These are phyloP conservation scores for Tuber borchii DNA, from an alignment of 495 filamentous ascomycete genomes.

Conservation along the genomic window DNA sequence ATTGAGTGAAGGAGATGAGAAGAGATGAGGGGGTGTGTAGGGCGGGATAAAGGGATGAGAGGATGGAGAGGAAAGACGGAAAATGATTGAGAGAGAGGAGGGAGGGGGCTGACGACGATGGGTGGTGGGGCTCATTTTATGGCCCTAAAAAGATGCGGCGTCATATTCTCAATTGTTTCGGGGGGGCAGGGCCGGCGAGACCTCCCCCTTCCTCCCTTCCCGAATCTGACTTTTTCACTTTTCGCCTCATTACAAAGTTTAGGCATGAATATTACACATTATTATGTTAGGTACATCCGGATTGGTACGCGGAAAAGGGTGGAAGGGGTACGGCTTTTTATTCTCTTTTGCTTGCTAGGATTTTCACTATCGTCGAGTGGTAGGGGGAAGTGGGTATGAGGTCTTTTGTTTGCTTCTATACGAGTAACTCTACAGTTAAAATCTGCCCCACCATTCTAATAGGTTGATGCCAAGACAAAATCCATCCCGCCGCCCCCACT, in stretches of 20 bases:
- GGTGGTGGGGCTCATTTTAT: constrained; percentile 29
- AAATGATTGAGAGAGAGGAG: constrained; percentile 4
- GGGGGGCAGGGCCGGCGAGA: not conserved
- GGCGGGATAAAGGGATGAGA: constrained; percentile 21
- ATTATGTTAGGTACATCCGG: constrained; percentile 3
- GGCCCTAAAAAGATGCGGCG: constrained; percentile 23
- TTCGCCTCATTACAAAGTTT: not conserved
- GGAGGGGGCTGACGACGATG: constrained; percentile 31
- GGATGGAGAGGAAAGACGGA: constrained; percentile 4
- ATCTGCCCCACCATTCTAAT: not conserved
- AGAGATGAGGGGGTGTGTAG: constrained; percentile 12
- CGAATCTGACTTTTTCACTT: not conserved
- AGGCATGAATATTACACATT: constrained; percentile 3
- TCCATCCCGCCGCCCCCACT: constrained; percentile 24
- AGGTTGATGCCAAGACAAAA: constrained; percentile 30
- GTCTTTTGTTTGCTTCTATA: not conserved
- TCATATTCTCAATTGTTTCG: constrained; percentile 31
- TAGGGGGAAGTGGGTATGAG: constrained; percentile 2
- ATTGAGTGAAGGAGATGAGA: constrained; percentile 8
- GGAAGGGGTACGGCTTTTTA: not conserved
- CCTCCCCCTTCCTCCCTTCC: not conserved
- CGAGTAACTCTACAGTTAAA: not conserved
- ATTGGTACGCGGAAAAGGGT: not conserved
- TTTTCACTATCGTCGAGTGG: not conserved
- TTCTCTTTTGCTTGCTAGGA: not conserved